A percentile compares a stretch with the other conserved stretches of the same genome.
Evolutionary conservation across 106 monocot genomes (phyloP).

Genomic region (Dendrobium catenatum): DNA sequence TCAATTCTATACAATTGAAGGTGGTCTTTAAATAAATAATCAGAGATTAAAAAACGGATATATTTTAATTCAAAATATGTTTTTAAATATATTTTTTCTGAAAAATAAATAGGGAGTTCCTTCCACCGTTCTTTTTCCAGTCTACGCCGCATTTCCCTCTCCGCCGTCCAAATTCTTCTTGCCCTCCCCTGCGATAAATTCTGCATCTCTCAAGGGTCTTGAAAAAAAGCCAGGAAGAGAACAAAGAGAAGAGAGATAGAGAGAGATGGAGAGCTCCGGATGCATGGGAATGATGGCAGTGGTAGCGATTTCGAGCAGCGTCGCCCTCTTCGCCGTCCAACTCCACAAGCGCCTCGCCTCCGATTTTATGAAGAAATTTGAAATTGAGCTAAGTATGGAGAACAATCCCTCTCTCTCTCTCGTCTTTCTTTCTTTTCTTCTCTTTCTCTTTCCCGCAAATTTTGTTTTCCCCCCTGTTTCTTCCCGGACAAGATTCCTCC

Average conservation of each 20-base stretch:
- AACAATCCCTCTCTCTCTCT: background rate
- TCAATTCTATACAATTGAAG: too few relatives aligned
- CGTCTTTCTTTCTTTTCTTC: background rate
- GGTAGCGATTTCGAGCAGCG: conserved; percentile 31
- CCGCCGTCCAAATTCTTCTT: background rate
- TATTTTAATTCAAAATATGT: too few relatives aligned
- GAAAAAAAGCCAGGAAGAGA: background rate
- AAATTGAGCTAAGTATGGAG: conserved; percentile 19
- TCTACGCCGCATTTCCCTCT: too few relatives aligned
- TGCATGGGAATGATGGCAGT: conserved; percentile 35
- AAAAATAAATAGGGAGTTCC: too few relatives aligned
- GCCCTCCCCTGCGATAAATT: background rate
- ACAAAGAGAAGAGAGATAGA: too few relatives aligned
- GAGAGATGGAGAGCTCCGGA: conserved; percentile 26
- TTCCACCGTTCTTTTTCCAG: too few relatives aligned
- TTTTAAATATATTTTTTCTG: too few relatives aligned
- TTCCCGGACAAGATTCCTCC: background rate
- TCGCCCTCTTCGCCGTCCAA: conserved; percentile 21
- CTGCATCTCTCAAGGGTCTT: too few relatives aligned
- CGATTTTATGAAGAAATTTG: conserved; percentile 33
- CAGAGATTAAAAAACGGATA: too few relatives aligned
- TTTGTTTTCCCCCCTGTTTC: background rate
- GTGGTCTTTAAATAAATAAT: too few relatives aligned
- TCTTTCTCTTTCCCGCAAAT: background rate
- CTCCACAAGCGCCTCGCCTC: conserved; percentile 23